Evolutionary conservation across 2,329 filamentous ascomycete species (phyloP), one percentile per base, ranked within the genome.

Genomic region (Fusarium neocosmosporiellum): DNA sequence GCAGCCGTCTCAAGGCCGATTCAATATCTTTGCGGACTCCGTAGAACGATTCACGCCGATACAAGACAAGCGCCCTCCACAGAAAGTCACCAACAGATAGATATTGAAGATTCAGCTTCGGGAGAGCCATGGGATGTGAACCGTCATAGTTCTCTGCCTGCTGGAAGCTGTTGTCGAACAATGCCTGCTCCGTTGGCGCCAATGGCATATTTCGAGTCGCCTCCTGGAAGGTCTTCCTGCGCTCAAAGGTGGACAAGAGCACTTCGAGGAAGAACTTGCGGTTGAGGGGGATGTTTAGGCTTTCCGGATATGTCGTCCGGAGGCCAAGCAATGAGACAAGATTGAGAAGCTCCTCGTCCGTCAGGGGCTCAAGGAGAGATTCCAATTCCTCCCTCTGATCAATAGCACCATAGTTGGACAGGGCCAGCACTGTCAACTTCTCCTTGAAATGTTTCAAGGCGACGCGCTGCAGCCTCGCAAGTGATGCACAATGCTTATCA

Each of bases 101-200:
- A 81, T 99, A 99, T 79, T 99, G 96, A 31, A 99, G 85, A 76
- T 98, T 99, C 53, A 98, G 84, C 80, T 99, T 99, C 4, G 96
- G 96, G 48, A 99, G 90, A 4, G 96, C 94, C 66, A 99, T 86
- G 7, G 96, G 95, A 55, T 90, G 90, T 27, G 94, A 95, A 29
- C 95, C 95, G 80, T 98, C 92, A 77, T 98, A 98, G 9, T 87
- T 88, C 77, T 98, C 95, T 65, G 96, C 96, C 66, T 94, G 90
- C 64, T 95, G 83, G 61, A 98, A 88, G 29, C 91, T 90, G 59
- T 87, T 87, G 67, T 98, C 94, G 78, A 98, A 98, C 7, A 99
- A 85, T 2, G 89, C 84, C 46, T 89, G 85, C 79, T 98, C 96
- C 0, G 94, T 98, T 0, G 97, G 97, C n/a, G 97, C 82, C 36